phyloP scores from a whole-genome alignment of 306 rosid species.

The Fragaria ananassa region DNA sequence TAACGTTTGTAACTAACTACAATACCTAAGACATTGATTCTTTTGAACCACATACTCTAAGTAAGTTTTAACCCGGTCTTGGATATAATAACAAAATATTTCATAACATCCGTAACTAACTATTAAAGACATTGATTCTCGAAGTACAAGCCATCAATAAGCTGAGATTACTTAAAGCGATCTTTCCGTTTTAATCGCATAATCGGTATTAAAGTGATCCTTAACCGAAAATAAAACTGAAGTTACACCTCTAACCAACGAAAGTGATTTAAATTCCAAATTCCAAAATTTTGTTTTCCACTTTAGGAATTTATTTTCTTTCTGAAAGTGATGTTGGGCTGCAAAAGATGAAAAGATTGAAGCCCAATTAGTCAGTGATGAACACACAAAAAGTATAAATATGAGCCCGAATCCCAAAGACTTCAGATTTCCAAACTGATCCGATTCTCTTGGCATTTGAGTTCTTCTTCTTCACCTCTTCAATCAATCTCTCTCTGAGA shows the following conservation, averaged over 20 bases:
- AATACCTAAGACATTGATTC: too few relatives aligned
- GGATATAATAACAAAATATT: too few relatives aligned
- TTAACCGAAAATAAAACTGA: neutral
- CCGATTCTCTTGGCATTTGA: neutral
- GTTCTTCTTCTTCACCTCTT: neutral
- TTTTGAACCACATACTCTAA: too few relatives aligned
- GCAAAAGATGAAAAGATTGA: neutral
- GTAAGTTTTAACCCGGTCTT: too few relatives aligned
- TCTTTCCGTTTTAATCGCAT: neutral
- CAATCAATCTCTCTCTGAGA: neutral
- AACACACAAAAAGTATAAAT: neutral
- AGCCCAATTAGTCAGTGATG: neutral
- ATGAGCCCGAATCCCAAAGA: neutral
- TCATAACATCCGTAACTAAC: neutral
- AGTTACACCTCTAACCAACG: neutral
- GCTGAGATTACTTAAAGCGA: too few relatives aligned
- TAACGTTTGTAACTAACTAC: too few relatives aligned
- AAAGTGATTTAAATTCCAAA: neutral
- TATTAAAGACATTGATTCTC: too few relatives aligned
- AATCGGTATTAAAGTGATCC: neutral
- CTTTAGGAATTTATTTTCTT: neutral
- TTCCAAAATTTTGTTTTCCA: neutral
- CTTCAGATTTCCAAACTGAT: neutral
- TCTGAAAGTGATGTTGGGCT: neutral
- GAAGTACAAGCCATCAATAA: neutral